phyloP scores from a whole-genome alignment of 768 basidiomycete species.

The Punctularia strigosozonata region DNA sequence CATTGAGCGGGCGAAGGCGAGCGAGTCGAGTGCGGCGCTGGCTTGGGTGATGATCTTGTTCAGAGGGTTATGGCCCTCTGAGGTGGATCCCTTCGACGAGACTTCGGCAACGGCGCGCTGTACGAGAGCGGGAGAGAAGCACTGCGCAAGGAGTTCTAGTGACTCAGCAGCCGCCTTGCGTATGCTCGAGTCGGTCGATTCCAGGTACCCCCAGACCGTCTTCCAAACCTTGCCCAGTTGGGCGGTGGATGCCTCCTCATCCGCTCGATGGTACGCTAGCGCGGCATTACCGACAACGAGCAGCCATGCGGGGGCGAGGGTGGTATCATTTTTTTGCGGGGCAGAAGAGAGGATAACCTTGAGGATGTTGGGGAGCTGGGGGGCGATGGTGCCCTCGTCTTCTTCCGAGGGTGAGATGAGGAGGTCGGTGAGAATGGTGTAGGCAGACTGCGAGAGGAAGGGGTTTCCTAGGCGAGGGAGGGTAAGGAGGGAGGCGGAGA shows the following conservation, averaged over 20 bases:
- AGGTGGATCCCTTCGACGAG: constrained; percentile 22
- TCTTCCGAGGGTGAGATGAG: constrained; percentile 32
- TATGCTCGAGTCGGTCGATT: constrained; percentile 47
- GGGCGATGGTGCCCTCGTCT: constrained; percentile 31
- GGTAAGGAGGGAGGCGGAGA: constrained; percentile 61
- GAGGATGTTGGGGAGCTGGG: constrained; percentile 47
- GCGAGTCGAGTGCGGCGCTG: constrained; percentile 56
- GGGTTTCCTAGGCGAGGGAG: constrained; percentile 83
- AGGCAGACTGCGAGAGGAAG: constrained; percentile 82
- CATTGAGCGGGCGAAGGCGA: constrained; percentile 63
- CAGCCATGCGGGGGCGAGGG: constrained; percentile 69
- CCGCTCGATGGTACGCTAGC: constrained; percentile 44
- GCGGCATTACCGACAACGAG: constrained; percentile 63
- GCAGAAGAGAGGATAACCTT: constrained; percentile 56
- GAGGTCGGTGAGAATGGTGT: constrained; percentile 76
- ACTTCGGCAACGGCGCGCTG: constrained; percentile 35
- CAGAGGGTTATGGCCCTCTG: constrained; percentile 43
- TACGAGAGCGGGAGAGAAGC: constrained; percentile 58
- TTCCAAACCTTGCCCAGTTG: constrained; percentile 65
- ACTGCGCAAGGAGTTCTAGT: constrained; percentile 51
- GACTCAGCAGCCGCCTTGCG: constrained; percentile 56
- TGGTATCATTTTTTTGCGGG: constrained; percentile 56
- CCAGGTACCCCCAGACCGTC: constrained; percentile 65
- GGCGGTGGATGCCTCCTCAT: constrained; percentile 35
- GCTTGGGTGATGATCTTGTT: constrained; percentile 52